Conservation (phyloP, 192 early-diverging fungal genomes). For the Coemansia aciculifera region DNA sequence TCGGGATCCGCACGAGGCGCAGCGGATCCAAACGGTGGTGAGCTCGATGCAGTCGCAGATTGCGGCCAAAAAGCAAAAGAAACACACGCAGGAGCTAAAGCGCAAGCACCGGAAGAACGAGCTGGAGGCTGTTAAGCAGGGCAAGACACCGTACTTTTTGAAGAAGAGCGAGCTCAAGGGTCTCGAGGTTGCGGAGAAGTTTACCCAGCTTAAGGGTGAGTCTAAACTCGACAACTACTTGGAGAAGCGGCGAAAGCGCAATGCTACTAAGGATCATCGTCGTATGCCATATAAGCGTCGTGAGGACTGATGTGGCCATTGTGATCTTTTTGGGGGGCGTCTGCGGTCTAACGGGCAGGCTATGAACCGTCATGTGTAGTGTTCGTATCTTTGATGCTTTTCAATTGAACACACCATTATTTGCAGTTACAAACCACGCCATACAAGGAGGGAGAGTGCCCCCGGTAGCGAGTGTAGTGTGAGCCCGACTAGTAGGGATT, state of each 20-base stretch:
- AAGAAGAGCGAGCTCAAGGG: slow-evolving; percentile 84
- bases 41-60: slow-evolving; percentile 60
- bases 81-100: slow-evolving; percentile 63
- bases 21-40: slow-evolving; percentile 62
- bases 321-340: neutral
- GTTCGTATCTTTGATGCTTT: neutral
- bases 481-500: neutral
- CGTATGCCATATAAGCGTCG: slow-evolving; percentile 63
- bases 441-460: neutral
- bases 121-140: slow-evolving; percentile 73
- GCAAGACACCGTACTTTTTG: slow-evolving; percentile 93
- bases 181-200: slow-evolving; percentile 84
- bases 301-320: slow-evolving; percentile 18
- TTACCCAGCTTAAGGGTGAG: slow-evolving; percentile 68
- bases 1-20: slow-evolving; percentile 60
- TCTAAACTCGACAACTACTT: slow-evolving; percentile 80
- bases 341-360: neutral
- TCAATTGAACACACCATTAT: neutral
- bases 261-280: slow-evolving; percentile 82
- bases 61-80: slow-evolving; percentile 53
- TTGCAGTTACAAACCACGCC: neutral
- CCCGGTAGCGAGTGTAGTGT: neutral
- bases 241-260: slow-evolving; percentile 93
- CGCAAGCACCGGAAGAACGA: slow-evolving; percentile 82
- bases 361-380: slow-evolving; percentile 5